Conservation (phyloP, 306 rosid species). For the Ormosia semicastrata region DNA sequence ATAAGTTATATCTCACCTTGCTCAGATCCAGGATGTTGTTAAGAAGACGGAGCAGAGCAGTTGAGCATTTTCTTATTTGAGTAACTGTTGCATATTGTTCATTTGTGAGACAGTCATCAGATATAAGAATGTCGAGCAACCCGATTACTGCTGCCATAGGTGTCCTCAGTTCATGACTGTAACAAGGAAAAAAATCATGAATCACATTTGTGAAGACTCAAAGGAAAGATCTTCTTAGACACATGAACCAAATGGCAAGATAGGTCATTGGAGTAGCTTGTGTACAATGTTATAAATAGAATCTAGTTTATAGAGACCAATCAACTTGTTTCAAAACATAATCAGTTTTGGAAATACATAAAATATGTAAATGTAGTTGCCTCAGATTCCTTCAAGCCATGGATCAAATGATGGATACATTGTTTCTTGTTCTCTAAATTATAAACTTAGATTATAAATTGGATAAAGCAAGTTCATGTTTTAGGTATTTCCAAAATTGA, state of each 20-base stretch:
- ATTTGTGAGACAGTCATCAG: constrained; percentile 92
- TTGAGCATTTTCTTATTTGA: constrained; percentile 95
- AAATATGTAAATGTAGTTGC: too few species aligned
- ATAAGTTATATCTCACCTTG: constrained; percentile 54
- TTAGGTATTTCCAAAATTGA: neutral
- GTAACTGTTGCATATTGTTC: constrained; percentile 90
- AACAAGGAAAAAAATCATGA: constrained; percentile 19
- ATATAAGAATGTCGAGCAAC: constrained; percentile 91
- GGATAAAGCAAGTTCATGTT: neutral
- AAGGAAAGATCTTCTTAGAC: neutral
- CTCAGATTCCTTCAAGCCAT: neutral
- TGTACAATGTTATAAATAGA: neutral
- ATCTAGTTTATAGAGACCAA: neutral
- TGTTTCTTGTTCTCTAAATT: constrained; percentile 1
- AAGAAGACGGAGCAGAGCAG: constrained; percentile 93
- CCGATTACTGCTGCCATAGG: constrained; percentile 99
- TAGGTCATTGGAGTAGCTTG: neutral
- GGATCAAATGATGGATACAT: neutral
- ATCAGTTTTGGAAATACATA: neutral
- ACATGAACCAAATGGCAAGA: neutral
- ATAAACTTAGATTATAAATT: neutral
- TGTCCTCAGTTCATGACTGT: constrained; percentile 96
- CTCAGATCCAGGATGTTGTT: constrained; percentile 95
- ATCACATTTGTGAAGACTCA: neutral
- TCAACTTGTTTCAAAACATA: neutral